phyloP scores from a whole-genome alignment of 2,329 filamentous ascomycete species.

The Aureobasidium subglaciale region DNA sequence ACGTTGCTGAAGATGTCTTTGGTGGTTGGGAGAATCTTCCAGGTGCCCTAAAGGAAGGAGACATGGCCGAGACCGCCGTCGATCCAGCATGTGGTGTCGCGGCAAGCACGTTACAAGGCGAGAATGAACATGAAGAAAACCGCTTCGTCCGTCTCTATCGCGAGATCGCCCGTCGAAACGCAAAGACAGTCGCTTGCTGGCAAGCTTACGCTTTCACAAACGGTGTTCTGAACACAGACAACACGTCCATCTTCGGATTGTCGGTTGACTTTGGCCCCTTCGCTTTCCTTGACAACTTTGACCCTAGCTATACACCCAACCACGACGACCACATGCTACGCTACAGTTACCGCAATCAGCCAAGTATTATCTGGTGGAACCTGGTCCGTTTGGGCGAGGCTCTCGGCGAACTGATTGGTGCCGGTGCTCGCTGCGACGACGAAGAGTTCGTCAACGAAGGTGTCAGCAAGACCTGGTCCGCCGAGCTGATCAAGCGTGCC shows the following conservation, averaged over 20 bases:
- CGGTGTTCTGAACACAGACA: constrained; percentile 94
- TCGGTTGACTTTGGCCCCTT: constrained; percentile 95
- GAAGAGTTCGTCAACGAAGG: constrained; percentile 65
- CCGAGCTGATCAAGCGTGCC: constrained; percentile 67
- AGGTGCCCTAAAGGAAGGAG: constrained; percentile 40
- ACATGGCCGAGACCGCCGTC: constrained; percentile 44
- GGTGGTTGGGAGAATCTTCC: constrained; percentile 82
- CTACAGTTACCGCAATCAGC: constrained; percentile 90
- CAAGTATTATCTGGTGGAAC: constrained; percentile 98
- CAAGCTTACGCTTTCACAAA: constrained; percentile 99
- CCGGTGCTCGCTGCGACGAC: constrained; percentile 65
- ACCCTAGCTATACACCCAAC: constrained; percentile 90
- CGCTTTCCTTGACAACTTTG: constrained; percentile 95
- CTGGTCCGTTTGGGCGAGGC: constrained; percentile 84
- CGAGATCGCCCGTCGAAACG: constrained; percentile 79
- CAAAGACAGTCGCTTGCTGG: constrained; percentile 82
- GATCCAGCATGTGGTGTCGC: constrained; percentile 31
- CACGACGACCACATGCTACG: constrained; percentile 85
- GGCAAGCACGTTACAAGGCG: constrained; percentile 57
- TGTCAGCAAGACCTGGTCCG: constrained; percentile 59
- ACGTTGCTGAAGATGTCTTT: constrained; percentile 81
- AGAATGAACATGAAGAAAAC: constrained; percentile 63
- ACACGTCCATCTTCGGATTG: constrained; percentile 83
- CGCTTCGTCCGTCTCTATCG: constrained; percentile 81
- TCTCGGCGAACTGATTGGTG: constrained; percentile 79